Conservation (phyloP, 768 basidiomycete genomes). For the Austroboletus festivus region DNA sequence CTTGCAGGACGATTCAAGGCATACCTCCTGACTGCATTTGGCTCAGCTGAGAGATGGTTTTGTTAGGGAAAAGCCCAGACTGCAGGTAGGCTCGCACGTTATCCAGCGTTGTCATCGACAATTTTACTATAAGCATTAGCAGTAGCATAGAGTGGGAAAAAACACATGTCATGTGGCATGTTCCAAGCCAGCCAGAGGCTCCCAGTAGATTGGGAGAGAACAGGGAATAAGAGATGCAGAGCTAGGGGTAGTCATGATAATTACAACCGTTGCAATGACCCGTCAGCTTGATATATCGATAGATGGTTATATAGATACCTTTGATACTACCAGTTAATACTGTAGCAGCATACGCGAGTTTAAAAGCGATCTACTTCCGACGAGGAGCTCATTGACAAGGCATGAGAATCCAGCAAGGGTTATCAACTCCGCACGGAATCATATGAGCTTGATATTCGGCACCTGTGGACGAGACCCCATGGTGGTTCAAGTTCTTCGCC, state of each 20-base stretch:
- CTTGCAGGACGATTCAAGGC: not conserved
- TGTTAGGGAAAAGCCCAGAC: too few species aligned
- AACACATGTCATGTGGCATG: not conserved
- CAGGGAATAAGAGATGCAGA: too few species aligned
- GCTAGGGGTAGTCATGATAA: too few species aligned
- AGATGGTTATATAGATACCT: too few species aligned
- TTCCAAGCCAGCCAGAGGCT: not conserved
- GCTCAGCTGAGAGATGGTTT: not conserved
- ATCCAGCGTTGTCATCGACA: not conserved
- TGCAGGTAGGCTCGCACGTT: not conserved
- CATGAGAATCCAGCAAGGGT: constrained; percentile 3
- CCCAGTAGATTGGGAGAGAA: too few species aligned
- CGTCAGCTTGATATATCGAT: too few species aligned
- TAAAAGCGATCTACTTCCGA: constrained; percentile 13
- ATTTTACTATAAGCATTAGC: not conserved
- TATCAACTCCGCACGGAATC: not conserved
- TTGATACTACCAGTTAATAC: too few species aligned
- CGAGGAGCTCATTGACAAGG: not conserved
- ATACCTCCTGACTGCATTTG: not conserved
- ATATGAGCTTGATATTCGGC: not conserved
- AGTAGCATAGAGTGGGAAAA: not conserved
- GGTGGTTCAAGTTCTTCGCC: too few species aligned
- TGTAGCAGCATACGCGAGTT: not conserved
- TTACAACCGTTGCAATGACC: too few species aligned
- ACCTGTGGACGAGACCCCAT: not conserved